Base-by-base conservation (phyloP, 202 grass and related monocot species). In the Elaeis oleifera region DNA sequence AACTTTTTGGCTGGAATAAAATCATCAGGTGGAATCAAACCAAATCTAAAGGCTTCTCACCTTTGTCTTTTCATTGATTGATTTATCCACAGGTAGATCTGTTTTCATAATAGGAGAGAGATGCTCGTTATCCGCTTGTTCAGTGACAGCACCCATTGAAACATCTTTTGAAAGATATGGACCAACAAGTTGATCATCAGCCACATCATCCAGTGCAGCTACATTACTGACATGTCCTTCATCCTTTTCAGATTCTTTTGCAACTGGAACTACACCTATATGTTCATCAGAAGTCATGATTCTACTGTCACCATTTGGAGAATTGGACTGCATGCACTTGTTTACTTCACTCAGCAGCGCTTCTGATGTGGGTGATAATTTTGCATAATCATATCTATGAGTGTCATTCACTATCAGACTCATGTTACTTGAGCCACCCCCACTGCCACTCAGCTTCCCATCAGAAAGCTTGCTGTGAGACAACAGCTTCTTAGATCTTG, bases 321-420 rank as follows among this genome's bases (percentile, higher is more conserved):
- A 78, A 17, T 25, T 71, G 56, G 56, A 20, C 58, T 64, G 69
- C 26, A 83, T 27, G 22, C n/a, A 67, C 60, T 52, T 55, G 29
- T 83, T 66, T 54, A 95, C 67, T 65, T 83, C 62, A 58, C 74
- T 61, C 36, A 97, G 28, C 18, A 97, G 51, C 61, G 63, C 79
- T 56, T 53, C 71, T 59, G 89, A 64, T 18, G 75, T 78, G 59
- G 82, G 59, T 74, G 94, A 84, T 23, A 86, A 57, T 22, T 78
- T 81, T n/a, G 23, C 78, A 67, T 75, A 97, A 56, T 75, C 54
- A 59, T 79, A 91, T 51, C 61, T 66, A 44, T 58, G 62, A 16
- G 61, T 51, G 28, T 79, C 79, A 50, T 76, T 73, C 23, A 54
- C 73, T 67, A 85, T 56, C 62, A 89, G 31, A 66, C 79, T 92